Evolutionary conservation across 768 basidiomycete genomes (phyloP).

Genomic region (Candolleomyces efflorescens): DNA sequence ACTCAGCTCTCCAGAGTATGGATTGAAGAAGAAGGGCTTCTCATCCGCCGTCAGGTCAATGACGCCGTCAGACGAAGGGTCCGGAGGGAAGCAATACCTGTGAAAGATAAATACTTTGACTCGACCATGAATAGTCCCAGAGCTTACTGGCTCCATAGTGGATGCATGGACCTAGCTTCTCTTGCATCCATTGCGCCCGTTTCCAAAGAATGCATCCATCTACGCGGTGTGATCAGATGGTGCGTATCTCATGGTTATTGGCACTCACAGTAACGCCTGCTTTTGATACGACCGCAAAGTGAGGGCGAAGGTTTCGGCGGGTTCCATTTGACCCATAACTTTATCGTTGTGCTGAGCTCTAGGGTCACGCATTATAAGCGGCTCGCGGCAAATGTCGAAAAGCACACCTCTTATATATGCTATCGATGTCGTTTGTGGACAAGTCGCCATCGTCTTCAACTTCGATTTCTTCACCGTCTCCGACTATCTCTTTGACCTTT

Average conservation of each 20-base stretch:
- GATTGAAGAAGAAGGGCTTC: conserved; percentile 80
- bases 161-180: conserved; percentile 76
- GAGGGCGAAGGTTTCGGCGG: conserved; percentile 69
- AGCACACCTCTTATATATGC: conserved; percentile 82
- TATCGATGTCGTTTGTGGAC: conserved; percentile 72
- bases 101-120: conserved; percentile 1
- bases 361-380: conserved; percentile 5
- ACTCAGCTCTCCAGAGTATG: conserved; percentile 87
- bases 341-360: conserved; percentile 86
- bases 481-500: conserved; percentile 64
- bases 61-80: conserved; percentile 41
- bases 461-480: conserved; percentile 78
- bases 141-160: conserved; percentile 88
- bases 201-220: conserved; percentile 93
- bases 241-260: background rate
- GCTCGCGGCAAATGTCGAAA: background rate
- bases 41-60: conserved; percentile 85
- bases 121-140: background rate
- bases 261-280: conserved; percentile 72
- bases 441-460: conserved; percentile 83
- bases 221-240: conserved; percentile 19
- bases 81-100: conserved; percentile 72
- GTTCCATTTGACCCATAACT: conserved; percentile 76
- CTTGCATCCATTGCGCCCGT: conserved; percentile 66
- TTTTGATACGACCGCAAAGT: conserved; percentile 86